These are phyloP conservation scores for Mycogone perniciosa DNA, from an alignment of 2,329 filamentous ascomycete species.

Conservation along the genomic window DNA sequence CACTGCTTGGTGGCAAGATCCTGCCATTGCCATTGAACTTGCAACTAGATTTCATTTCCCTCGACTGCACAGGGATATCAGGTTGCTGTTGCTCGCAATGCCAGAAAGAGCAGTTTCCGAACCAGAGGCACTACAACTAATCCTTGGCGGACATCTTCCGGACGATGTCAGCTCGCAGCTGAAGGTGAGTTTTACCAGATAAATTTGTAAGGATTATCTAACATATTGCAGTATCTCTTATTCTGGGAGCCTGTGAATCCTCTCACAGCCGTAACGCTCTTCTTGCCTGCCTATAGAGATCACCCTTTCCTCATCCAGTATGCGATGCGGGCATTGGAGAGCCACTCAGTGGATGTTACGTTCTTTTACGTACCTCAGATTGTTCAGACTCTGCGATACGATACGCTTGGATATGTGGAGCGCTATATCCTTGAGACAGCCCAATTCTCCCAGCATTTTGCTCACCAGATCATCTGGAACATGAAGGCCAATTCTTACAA, in stretches of 20 bases:
- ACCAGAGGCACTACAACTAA: conserved; percentile 73
- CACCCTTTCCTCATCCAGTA: conserved; percentile 94
- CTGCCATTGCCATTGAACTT: conserved; percentile 82
- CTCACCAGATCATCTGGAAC: conserved; percentile 99
- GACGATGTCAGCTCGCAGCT: conserved; percentile 72
- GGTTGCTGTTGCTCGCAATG: conserved; percentile 72
- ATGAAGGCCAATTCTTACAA: conserved; percentile 99
- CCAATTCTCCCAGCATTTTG: conserved; percentile 95
- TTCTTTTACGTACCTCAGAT: conserved; percentile 99
- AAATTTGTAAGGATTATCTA: conserved; percentile 11
- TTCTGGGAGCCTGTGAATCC: conserved; percentile 93
- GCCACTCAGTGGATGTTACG: conserved; percentile 90
- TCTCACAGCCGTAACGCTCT: conserved; percentile 87
- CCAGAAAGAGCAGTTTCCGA: conserved; percentile 77
- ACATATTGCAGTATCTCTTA: conserved; percentile 61
- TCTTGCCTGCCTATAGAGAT: conserved; percentile 83
- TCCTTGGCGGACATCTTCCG: conserved; percentile 72
- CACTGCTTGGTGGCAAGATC: conserved; percentile 81
- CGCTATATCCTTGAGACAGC: conserved; percentile 95
- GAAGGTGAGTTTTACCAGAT: conserved; percentile 49
- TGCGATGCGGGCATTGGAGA: conserved; percentile 89
- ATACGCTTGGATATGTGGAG: conserved; percentile 88
- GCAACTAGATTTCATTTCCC: conserved; percentile 70
- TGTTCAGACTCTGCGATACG: conserved; percentile 89
- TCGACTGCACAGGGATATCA: conserved; percentile 67